phyloP scores from a whole-genome alignment of 495 filamentous ascomycete genomes.

The Parmelia sp. region DNA sequence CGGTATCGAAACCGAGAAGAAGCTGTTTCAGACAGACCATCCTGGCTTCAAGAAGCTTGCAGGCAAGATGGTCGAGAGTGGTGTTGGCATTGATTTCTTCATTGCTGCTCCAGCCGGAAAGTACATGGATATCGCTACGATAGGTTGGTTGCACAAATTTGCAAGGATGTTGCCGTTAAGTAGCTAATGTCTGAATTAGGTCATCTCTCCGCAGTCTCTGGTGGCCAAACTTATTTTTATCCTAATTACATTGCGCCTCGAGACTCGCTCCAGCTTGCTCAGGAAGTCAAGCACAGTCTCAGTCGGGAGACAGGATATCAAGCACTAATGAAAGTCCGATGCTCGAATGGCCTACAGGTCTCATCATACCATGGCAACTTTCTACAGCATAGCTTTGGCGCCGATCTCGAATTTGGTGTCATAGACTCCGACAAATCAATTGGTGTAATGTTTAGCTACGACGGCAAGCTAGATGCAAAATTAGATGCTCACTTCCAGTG shows the following conservation, averaged over 20 bases:
- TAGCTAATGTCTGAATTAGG: constrained; percentile 24
- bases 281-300: constrained; percentile 83
- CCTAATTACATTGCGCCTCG: constrained; percentile 87
- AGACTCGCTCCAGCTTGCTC: constrained; percentile 73
- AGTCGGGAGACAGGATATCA: constrained; percentile 92
- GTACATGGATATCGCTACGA: constrained; percentile 91
- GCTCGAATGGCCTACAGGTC: constrained; percentile 93
- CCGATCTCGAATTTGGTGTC: constrained; percentile 89
- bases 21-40: constrained; percentile 85
- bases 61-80: constrained; percentile 79
- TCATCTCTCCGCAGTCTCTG: constrained; percentile 58
- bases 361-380: constrained; percentile 94
- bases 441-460: constrained; percentile 88
- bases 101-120: constrained; percentile 80
- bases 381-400: constrained; percentile 85
- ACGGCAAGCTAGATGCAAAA: constrained; percentile 93
- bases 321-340: constrained; percentile 96
- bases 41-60: constrained; percentile 75
- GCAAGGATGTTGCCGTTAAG: background rate
- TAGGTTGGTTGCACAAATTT: constrained; percentile 47
- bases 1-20: constrained; percentile 83
- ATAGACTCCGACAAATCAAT: constrained; percentile 92
- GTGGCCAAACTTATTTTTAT: constrained; percentile 92
- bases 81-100: constrained; percentile 90
- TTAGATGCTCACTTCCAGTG: constrained; percentile 97